phyloP scores from a whole-genome alignment of 208 protist species.

The Porcisia hertigi region DNA sequence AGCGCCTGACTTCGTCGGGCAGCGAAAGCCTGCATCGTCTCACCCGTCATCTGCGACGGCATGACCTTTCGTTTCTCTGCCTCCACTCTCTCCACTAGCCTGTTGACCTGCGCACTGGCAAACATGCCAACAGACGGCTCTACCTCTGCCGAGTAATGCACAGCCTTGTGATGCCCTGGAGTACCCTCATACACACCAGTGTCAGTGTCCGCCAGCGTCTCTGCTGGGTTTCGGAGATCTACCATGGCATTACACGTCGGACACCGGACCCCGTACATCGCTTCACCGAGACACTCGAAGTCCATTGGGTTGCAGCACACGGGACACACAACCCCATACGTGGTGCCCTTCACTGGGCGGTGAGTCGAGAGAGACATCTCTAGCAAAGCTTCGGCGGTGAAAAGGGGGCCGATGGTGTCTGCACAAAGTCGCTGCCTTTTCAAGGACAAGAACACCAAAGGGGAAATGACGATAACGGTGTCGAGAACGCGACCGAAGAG shows the following conservation, averaged over 20 bases:
- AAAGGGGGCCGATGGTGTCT: not conserved
- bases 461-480: not conserved
- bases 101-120: constrained; percentile 58
- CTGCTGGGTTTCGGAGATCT: constrained; percentile 66
- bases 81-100: constrained; percentile 40
- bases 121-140: constrained; percentile 52
- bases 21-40: constrained; percentile 69
- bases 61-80: constrained; percentile 60
- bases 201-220: constrained; percentile 49
- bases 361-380: constrained; percentile 40
- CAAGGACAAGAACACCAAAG: not conserved
- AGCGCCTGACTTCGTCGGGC: constrained; percentile 64
- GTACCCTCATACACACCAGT: constrained; percentile 22
- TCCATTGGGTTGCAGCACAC: constrained; percentile 56
- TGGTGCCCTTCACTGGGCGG: constrained; percentile 48
- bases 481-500: not conserved
- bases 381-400: not conserved
- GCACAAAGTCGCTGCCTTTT: not conserved
- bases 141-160: constrained; percentile 62
- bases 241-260: constrained; percentile 59
- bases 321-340: constrained; percentile 75
- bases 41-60: constrained; percentile 58
- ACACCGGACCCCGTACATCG: constrained; percentile 66
- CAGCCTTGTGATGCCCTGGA: not conserved
- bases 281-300: constrained; percentile 57